Percentiles rank a stretch among this genome's conserved stretches.
These are phyloP conservation scores for Cadophora sp. DNA, from an alignment of 2,329 filamentous ascomycete genomes.

Conservation along the genomic window DNA sequence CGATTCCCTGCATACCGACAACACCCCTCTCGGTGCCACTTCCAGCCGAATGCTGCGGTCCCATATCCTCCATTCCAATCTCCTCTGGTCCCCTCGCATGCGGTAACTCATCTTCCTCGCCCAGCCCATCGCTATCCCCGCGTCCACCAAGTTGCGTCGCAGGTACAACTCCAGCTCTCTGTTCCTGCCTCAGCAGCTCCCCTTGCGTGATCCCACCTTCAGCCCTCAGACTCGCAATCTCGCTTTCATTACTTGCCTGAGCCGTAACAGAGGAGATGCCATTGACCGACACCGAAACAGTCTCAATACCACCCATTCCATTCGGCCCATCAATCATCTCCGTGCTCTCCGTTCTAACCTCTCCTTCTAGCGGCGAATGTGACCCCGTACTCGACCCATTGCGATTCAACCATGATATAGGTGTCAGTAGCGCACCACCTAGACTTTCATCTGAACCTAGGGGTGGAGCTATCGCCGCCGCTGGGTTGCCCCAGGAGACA, in stretches of 20 bases:
- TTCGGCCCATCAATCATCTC: constrained; percentile 84
- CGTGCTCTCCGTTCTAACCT: constrained; percentile 75
- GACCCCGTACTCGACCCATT: constrained; percentile 38
- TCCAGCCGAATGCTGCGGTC: constrained; percentile 62
- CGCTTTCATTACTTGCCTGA: constrained; percentile 29
- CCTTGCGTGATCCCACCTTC: constrained; percentile 76
- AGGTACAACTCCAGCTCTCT: constrained; percentile 80
- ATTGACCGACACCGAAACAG: constrained; percentile 78
- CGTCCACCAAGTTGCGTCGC: constrained; percentile 59
- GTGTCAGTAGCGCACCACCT: constrained; percentile 88
- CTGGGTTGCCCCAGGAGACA: constrained; percentile 56
- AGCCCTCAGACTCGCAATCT: constrained; percentile 38
- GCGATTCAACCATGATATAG: constrained; percentile 84
- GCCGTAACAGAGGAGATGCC: constrained; percentile 62
- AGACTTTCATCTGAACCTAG: constrained; percentile 84
- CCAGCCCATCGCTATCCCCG: constrained; percentile 45
- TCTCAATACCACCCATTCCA: constrained; percentile 80
- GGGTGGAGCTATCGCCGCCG: constrained; percentile 47
- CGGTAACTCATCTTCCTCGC: constrained; percentile 68
- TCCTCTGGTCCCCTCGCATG: constrained; percentile 85
- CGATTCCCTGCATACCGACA: constrained; percentile 60
- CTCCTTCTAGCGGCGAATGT: constrained; percentile 57
- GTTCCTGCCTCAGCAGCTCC: constrained; percentile 85
- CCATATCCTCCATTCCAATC: constrained; percentile 86
- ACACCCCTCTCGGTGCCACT: constrained; percentile 46